Evolutionary conservation across 2,329 filamentous ascomycete species (phyloP), one percentile per base, ranked within the genome.

Genomic region (Aureobasidium sp.): DNA sequence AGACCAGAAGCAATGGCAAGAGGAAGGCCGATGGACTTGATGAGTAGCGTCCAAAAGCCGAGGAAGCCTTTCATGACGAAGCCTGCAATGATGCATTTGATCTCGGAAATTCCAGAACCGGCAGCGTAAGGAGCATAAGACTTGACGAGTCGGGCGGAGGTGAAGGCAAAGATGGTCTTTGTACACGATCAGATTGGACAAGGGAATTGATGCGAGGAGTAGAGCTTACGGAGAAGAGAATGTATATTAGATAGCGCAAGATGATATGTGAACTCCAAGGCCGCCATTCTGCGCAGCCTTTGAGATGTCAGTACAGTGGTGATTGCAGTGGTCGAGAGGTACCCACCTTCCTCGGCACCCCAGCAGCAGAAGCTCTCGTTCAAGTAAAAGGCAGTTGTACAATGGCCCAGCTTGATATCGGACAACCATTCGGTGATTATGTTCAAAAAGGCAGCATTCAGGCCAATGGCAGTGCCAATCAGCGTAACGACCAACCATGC

Each of bases 61-160:
- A 99, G 82, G 71, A 99, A 99, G 0, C 92, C 94, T 76, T 97
- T 97, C 94, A 99, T 99, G 55, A 97, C 90, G 73, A 99, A 99
- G 3, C 94, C 94, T 5, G 93, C 94, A 71, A 99, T 96, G 72
- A 99, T 97, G 76, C 91, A 96, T 76, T 99, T 99, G 81, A 99
- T 99, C 78, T 99, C 94, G 14, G 91, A 97, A 63, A 99, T 99
- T 44, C 94, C 94, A 14, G 91, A 96, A 17, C 94, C 94, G 37
- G 94, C 94, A 12, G 94, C 94, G 73, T 99, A 99, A 0, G 94
- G 94, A 5, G 94, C 92, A 75, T 94, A 97, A 1, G 85, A 86
- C 73, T 91, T 94, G 71, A 99, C 94, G 44, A 99, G 80, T 41
- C 83, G 86, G 0, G 92, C 92, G 2, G 92, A 87, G 3, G 87